These are phyloP conservation scores for Akanthomyces muscarius DNA, from an alignment of 2,329 filamentous ascomycete genomes.

Conservation along the genomic window DNA sequence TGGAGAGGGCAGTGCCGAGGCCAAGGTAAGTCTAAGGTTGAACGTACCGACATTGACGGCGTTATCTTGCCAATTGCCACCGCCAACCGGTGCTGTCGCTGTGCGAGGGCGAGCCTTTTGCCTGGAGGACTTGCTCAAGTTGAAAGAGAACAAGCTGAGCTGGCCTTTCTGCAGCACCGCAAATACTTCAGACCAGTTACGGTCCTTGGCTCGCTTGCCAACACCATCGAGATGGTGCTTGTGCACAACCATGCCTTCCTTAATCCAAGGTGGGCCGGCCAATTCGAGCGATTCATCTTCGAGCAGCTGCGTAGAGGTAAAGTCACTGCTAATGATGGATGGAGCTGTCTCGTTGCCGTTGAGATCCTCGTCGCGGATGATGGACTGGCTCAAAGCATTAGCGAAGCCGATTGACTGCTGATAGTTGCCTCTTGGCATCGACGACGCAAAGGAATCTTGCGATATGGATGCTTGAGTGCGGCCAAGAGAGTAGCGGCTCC, in stretches of 20 bases:
- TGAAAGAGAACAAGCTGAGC: conserved; percentile 92
- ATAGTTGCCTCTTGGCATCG: conserved; percentile 73
- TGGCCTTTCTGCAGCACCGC: conserved; percentile 94
- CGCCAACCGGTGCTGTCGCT: conserved; percentile 58
- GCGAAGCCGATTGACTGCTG: conserved; percentile 97
- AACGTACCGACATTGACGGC: conserved; percentile 87
- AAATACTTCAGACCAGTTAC: conserved; percentile 93
- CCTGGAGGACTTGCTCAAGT: conserved; percentile 69
- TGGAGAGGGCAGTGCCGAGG: conserved; percentile 81
- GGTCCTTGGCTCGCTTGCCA: conserved; percentile 88
- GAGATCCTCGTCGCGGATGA: conserved; percentile 80
- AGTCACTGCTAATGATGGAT: conserved; percentile 57
- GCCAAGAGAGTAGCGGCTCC: conserved; percentile 90
- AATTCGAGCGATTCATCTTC: conserved; percentile 93
- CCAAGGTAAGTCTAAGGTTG: conserved; percentile 83
- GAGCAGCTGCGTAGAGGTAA: conserved; percentile 61
- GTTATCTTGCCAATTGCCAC: conserved; percentile 97
- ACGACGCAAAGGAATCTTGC: conserved; percentile 81
- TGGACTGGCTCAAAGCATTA: conserved; percentile 92
- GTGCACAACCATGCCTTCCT: conserved; percentile 92
- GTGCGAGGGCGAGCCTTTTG: conserved; percentile 58
- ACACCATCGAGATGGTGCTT: conserved; percentile 91
- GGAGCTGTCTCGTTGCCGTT: conserved; percentile 45
- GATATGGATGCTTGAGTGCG: conserved; percentile 90
- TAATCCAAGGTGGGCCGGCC: conserved; percentile 93